Conservation (phyloP, 495 filamentous ascomycete species). For the Neurospora intermedia region DNA sequence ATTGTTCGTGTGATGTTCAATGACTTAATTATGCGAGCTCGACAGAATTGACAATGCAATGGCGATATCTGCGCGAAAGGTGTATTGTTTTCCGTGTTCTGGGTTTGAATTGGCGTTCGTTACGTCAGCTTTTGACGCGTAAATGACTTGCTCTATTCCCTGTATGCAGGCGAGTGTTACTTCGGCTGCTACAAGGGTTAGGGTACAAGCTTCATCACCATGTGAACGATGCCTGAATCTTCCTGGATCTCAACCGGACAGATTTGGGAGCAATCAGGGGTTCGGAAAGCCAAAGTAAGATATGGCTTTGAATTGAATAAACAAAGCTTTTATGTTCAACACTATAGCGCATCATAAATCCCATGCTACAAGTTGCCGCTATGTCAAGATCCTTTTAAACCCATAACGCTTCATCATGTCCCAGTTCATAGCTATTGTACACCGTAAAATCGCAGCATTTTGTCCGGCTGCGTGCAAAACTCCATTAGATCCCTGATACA, state of each 20-base stretch:
- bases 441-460: not conserved
- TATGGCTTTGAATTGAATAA: not conserved
- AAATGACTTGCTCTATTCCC: not conserved
- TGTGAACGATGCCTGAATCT: not conserved
- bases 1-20: not conserved
- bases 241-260: not conserved
- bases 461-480: not conserved
- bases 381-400: not conserved
- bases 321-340: not conserved
- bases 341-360: not conserved
- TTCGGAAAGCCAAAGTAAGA: not conserved
- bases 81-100: not conserved
- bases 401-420: not conserved
- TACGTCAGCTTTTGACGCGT: constrained; percentile 1
- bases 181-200: not conserved
- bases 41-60: not conserved
- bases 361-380: not conserved
- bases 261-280: not conserved
- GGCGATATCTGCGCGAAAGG: not conserved
- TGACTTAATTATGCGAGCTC: not conserved
- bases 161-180: not conserved
- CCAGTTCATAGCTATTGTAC: not conserved
- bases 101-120: not conserved
- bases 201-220: not conserved
- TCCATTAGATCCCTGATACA: not conserved